phyloP scores from a whole-genome alignment of 73 alveolate genomes.

The Tetrahymena elliotti region DNA sequence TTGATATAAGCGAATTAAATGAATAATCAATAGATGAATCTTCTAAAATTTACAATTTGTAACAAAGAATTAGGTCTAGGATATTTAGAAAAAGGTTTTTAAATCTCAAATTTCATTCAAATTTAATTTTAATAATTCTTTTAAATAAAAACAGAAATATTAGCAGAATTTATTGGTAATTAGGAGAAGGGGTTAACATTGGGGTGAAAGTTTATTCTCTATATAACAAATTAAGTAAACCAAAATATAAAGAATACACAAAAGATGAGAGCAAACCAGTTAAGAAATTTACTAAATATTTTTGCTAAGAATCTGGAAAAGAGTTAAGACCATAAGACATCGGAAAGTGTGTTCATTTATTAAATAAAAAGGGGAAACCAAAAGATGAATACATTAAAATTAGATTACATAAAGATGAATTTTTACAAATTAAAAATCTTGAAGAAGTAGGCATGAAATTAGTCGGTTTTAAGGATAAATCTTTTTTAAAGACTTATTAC shows the following conservation, averaged over 20 bases:
- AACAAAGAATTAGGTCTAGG: background rate
- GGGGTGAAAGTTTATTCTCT: background rate
- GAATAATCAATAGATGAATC: background rate
- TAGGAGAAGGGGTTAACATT: background rate
- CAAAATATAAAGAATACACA: background rate
- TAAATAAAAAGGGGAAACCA: background rate
- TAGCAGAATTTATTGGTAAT: background rate
- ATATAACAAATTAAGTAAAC: background rate
- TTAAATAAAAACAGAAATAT: background rate
- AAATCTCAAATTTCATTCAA: background rate
- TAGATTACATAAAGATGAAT: slow-evolving; percentile 64
- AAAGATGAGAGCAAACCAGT: background rate
- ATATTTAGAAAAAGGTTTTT: background rate
- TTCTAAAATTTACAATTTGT: background rate
- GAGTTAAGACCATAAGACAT: background rate
- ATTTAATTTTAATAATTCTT: background rate
- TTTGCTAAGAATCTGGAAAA: background rate
- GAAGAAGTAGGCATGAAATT: slow-evolving; percentile 82
- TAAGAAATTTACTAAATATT: background rate
- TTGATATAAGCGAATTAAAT: background rate
- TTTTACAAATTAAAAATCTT: slow-evolving; percentile 62
- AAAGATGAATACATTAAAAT: slow-evolving; percentile 66
- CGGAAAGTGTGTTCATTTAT: background rate
- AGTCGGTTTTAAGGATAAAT: slow-evolving; percentile 77
- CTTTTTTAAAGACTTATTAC: slow-evolving; percentile 65